Evolutionary conservation across 208 protist species (phyloP).

Genomic region (Blechomonas ayalai): DNA sequence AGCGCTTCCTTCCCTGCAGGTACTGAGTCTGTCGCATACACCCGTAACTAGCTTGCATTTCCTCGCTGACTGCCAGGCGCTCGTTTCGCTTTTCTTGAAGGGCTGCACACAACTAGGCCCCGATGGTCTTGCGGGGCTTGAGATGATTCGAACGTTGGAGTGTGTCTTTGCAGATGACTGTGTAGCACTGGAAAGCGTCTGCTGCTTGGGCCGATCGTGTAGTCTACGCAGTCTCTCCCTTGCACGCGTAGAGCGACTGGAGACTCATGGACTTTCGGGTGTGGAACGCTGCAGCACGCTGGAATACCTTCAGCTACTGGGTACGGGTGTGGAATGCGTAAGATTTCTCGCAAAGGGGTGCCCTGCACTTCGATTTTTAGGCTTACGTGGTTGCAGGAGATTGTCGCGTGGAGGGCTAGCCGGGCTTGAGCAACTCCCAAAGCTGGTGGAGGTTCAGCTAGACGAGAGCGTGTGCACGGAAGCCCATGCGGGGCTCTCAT

Average conservation of each 20-base stretch:
- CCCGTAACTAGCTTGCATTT: constrained; percentile 36
- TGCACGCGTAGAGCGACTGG: constrained; percentile 13
- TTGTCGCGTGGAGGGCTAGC: constrained; percentile 17
- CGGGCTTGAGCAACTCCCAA: constrained; percentile 30
- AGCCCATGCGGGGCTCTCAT: too few relatives aligned
- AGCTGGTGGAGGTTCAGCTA: constrained; percentile 23
- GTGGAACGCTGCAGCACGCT: constrained; percentile 23
- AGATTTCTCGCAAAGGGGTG: constrained; percentile 21
- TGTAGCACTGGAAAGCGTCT: constrained; percentile 12
- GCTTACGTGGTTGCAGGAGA: constrained; percentile 16
- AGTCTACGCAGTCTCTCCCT: constrained; percentile 30
- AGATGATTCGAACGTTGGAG: constrained; percentile 18
- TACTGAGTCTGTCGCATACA: constrained; percentile 42
- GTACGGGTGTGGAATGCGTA: constrained; percentile 22
- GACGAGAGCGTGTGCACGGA: constrained; percentile 18
- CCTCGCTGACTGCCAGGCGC: constrained; percentile 19
- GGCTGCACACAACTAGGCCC: constrained; percentile 25
- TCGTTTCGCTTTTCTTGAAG: constrained; percentile 40
- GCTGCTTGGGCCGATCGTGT: constrained; percentile 20
- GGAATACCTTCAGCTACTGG: constrained; percentile 33
- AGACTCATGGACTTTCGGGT: constrained; percentile 19
- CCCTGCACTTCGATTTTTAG: constrained; percentile 18
- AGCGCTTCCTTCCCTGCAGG: constrained; percentile 28
- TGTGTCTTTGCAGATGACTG: constrained; percentile 29
- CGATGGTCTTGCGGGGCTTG: constrained; percentile 23